Percentiles rank a stretch among this genome's conserved stretches.
Evolutionary conservation across 768 basidiomycete species (phyloP).

Genomic region (Trametes cubensis): DNA sequence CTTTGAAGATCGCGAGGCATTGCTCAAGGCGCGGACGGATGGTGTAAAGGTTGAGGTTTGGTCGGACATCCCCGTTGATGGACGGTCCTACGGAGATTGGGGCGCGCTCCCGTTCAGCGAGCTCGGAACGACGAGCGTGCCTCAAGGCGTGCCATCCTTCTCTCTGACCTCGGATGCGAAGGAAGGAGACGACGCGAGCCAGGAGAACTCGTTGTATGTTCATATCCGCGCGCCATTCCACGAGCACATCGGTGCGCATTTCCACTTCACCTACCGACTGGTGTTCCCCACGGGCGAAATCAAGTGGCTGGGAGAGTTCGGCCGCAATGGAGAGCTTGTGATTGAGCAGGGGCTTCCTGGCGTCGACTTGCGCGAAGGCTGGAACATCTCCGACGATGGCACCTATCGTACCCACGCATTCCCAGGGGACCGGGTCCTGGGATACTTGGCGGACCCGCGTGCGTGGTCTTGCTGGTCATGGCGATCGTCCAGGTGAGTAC

Average conservation of each 20-base stretch:
- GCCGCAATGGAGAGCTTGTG: slow-evolving; percentile 28
- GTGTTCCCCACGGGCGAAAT: slow-evolving; percentile 30
- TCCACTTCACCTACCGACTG: slow-evolving; percentile 35
- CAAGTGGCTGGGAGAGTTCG: slow-evolving; percentile 32
- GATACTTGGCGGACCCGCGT: slow-evolving; percentile 15
- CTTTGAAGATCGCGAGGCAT: slow-evolving; percentile 26
- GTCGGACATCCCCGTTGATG: slow-evolving; percentile 33
- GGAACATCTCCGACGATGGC: slow-evolving; percentile 21
- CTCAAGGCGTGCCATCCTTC: slow-evolving; percentile 4
- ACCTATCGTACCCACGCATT: slow-evolving; percentile 8
- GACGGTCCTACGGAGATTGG: slow-evolving; percentile 31
- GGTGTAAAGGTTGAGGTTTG: slow-evolving; percentile 34
- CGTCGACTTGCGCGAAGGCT: slow-evolving; percentile 23
- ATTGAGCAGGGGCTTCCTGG: slow-evolving; percentile 26
- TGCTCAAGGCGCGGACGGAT: slow-evolving; percentile 27
- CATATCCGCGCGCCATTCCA: slow-evolving; percentile 19
- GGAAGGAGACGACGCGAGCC: background rate
- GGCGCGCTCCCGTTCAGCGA: slow-evolving; percentile 26
- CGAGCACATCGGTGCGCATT: slow-evolving; percentile 15
- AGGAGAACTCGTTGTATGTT: slow-evolving; percentile 22
- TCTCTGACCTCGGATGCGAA: slow-evolving; percentile 9
- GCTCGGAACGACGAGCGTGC: slow-evolving; percentile 6
- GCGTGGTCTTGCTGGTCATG: slow-evolving; percentile 29
- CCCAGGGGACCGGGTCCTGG: slow-evolving; percentile 14
- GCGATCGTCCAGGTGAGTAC: slow-evolving; percentile 23